phyloP scores from a whole-genome alignment of 345 rosid genomes.

The Aquilaria malaccensis region DNA sequence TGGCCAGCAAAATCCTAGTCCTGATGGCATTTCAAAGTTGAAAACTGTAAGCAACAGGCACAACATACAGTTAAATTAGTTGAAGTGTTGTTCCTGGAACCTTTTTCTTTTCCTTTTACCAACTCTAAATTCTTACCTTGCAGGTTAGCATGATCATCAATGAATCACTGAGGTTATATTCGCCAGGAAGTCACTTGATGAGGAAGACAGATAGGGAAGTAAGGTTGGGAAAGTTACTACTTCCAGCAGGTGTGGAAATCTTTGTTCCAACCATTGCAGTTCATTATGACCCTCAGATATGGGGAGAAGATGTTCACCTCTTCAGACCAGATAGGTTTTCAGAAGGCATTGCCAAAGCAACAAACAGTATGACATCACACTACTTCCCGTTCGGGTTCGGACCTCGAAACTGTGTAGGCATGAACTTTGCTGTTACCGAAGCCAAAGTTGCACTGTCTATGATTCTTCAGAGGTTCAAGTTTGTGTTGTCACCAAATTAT shows the following conservation, averaged over 20 bases:
- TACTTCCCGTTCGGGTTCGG: conserved; percentile 40
- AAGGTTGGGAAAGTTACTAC: conserved; percentile 21
- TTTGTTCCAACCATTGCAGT: conserved; percentile 14
- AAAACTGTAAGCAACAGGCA: conserved; percentile 23
- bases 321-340: conserved; percentile 43
- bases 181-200: conserved; percentile 11
- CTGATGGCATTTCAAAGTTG: conserved; percentile 26
- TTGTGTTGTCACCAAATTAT: conserved; percentile 28
- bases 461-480: conserved; percentile 27
- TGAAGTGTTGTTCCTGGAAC: too few species aligned
- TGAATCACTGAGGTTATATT: conserved; percentile 30
- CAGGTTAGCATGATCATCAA: conserved; percentile 27
- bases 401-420: conserved; percentile 32
- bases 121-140: background rate
- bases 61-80: too few species aligned
- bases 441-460: conserved; percentile 32
- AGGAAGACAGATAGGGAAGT: conserved; percentile 19
- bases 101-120: background rate
- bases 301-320: conserved; percentile 35
- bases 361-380: conserved; percentile 20
- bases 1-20: conserved; percentile 26
- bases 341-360: conserved; percentile 38
- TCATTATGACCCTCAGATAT: conserved; percentile 28
- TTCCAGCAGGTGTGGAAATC: conserved; percentile 20
- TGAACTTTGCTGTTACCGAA: conserved; percentile 26